A percentile compares a stretch with the other conserved stretches of the same genome.
Conservation (phyloP, 768 basidiomycete genomes). For the Phanerochaete carnosa region DNA sequence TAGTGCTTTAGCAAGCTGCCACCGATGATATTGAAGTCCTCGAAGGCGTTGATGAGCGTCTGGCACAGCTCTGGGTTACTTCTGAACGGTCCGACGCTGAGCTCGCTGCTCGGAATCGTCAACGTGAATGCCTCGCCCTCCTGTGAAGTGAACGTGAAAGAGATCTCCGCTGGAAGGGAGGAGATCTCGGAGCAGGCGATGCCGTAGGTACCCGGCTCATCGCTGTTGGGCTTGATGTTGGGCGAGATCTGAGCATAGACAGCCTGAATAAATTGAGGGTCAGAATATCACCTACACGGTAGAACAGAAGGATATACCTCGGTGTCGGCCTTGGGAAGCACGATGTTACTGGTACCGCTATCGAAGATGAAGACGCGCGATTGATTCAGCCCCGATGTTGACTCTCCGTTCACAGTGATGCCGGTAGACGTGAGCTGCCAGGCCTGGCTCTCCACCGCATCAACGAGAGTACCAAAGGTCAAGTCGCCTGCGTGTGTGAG, state of each 20-base stretch:
- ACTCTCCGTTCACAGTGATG: constrained; percentile 51
- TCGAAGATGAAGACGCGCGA: constrained; percentile 51
- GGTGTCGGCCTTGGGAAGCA: constrained; percentile 46
- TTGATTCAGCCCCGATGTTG: constrained; percentile 37
- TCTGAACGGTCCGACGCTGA: constrained; percentile 56
- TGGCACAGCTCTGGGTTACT: constrained; percentile 48
- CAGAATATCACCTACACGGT: neutral
- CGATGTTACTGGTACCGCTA: constrained; percentile 53
- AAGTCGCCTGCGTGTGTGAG: constrained; percentile 2
- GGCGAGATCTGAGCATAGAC: constrained; percentile 59
- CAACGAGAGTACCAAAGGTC: constrained; percentile 13
- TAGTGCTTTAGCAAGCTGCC: constrained; percentile 58
- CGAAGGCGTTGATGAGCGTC: constrained; percentile 58
- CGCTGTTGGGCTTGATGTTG: constrained; percentile 47
- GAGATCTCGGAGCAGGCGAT: constrained; percentile 46
- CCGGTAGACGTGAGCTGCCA: constrained; percentile 46
- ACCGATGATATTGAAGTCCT: constrained; percentile 47
- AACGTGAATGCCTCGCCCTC: constrained; percentile 47
- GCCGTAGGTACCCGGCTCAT: constrained; percentile 54
- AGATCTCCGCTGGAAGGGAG: constrained; percentile 48
- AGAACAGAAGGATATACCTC: constrained; percentile 30
- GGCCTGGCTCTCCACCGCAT: constrained; percentile 14
- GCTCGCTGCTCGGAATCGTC: constrained; percentile 54
- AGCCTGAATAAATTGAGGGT: constrained; percentile 32
- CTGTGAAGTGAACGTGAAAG: constrained; percentile 52